Evolutionary conservation across 805 yeast species (phyloP), one percentile per base, ranked within the genome.

Genomic region (Wickerhamomyces canadensis): DNA sequence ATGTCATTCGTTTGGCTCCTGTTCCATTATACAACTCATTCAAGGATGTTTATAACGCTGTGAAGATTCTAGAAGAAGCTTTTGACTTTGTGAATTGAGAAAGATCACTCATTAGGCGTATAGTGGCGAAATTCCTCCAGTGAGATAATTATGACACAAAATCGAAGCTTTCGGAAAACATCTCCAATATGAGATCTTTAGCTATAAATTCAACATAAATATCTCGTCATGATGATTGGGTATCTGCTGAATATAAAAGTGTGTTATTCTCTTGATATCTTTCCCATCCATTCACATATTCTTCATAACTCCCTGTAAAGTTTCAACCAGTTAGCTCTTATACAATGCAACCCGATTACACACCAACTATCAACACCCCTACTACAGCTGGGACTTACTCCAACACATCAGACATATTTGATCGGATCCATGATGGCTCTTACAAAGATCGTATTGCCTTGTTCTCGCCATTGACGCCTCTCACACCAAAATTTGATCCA

Each of bases 1-100:
- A 79, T 54, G 97, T 88, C n/a, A 77, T 91, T 27, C 67, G 97
- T 40, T 54, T 89, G n/a, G 91, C 95, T 0, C 96, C 98, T 7
- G 67, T 74, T 3, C 93, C 96, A 0, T 65, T 87, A 33, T 89
- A 89, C 64, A 89, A 87, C 52, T 76, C 84, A 2, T 84, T 84
- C 48, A 61, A 55, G 30, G 94, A 89, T 43, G 77, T 84, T 12
- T 63, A 52, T 25, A 37, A 49, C 3, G 77, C 77, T 8, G 76
- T 67, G 6, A 43, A 57, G 17, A 44, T 64, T 16, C 50, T 87
- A 4, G 60, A 76, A 15, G 67, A 65, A 5, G 32, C 32, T 7
- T 21, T 21, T 33, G 25, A 8, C 10, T n/a, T 24, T 4, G 11
- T 22, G 13, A 17, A 31, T 5, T 14, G 18, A 27, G 9, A 6